Conservation (phyloP, 805 yeast species). For the Yarrowia sp. region DNA sequence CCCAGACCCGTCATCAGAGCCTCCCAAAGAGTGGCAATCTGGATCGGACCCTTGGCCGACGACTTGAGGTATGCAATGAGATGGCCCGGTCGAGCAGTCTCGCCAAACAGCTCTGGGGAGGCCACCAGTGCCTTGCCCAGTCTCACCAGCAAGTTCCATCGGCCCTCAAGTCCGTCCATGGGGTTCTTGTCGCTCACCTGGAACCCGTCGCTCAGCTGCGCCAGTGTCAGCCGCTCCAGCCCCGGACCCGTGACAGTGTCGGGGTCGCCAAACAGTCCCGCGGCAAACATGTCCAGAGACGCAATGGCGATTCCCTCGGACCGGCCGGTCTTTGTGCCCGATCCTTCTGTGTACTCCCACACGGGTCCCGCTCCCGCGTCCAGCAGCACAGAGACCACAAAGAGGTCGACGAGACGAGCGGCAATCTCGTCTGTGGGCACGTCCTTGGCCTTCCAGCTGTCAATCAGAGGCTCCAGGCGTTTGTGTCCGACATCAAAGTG, state of each 20-base stretch:
- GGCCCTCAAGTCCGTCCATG: conserved; percentile 55
- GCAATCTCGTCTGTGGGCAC: conserved; percentile 48
- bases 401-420: conserved; percentile 54
- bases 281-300: conserved; percentile 51
- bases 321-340: conserved; percentile 43
- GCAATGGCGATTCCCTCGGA: conserved; percentile 68
- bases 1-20: conserved; percentile 55
- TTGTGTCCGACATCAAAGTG: conserved; percentile 56
- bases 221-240: conserved; percentile 37
- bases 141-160: conserved; percentile 47
- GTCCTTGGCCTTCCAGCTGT: conserved; percentile 40
- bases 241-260: conserved; percentile 35
- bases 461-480: conserved; percentile 48
- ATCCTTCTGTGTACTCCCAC: conserved; percentile 51
- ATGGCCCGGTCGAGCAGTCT: conserved; percentile 52
- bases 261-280: conserved; percentile 47
- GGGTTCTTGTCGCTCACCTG: conserved; percentile 52
- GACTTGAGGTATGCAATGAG: conserved; percentile 47
- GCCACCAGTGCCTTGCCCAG: conserved; percentile 49
- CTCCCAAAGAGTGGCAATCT: conserved; percentile 52
- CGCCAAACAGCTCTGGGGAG: conserved; percentile 47
- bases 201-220: conserved; percentile 44
- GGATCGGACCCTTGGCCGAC: conserved; percentile 30
- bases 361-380: conserved; percentile 69
- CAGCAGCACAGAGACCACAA: conserved; percentile 57